A percentile compares a stretch with the other conserved stretches of the same genome.
Conservation (phyloP, 2,329 filamentous ascomycete genomes). For the Didymella segeticola region DNA sequence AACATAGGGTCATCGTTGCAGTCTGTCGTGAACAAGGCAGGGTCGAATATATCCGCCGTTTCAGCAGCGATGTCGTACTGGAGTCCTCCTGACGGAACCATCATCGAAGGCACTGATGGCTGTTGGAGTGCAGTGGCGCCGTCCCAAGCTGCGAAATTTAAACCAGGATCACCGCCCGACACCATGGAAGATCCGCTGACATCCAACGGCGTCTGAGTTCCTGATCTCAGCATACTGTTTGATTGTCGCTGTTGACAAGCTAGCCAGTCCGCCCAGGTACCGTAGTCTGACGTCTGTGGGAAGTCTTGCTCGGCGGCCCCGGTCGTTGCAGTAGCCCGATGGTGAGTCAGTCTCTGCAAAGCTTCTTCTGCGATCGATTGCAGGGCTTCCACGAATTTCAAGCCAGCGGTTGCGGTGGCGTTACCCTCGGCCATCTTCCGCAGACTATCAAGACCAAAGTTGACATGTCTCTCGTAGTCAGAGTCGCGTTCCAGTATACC, state of each 20-base stretch:
- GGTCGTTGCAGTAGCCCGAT: neutral
- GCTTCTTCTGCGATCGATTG: conserved; percentile 8
- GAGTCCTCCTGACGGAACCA: neutral
- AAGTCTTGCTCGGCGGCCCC: neutral
- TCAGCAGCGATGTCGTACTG: neutral
- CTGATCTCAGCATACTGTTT: neutral
- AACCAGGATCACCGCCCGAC: neutral
- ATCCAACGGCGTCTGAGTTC: neutral
- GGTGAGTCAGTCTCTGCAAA: neutral
- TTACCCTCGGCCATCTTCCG: conserved; percentile 10
- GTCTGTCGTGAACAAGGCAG: neutral
- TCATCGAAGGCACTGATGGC: neutral
- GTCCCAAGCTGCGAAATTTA: conserved; percentile 1
- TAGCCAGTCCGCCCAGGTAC: conserved; percentile 7
- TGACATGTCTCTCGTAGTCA: conserved; percentile 6
- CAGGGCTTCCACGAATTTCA: conserved; percentile 10
- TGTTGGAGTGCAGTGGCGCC: conserved; percentile 4
- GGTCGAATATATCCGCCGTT: neutral
- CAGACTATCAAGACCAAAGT: conserved; percentile 2
- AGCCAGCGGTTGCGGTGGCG: conserved; percentile 1
- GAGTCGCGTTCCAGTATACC: conserved; percentile 5
- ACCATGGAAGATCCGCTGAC: neutral
- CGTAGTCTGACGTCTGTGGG: neutral
- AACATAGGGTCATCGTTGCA: neutral
- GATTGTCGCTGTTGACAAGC: neutral